Conservation (phyloP, 2,329 filamentous ascomycete genomes). For the Colletotrichum chrysophilum region DNA sequence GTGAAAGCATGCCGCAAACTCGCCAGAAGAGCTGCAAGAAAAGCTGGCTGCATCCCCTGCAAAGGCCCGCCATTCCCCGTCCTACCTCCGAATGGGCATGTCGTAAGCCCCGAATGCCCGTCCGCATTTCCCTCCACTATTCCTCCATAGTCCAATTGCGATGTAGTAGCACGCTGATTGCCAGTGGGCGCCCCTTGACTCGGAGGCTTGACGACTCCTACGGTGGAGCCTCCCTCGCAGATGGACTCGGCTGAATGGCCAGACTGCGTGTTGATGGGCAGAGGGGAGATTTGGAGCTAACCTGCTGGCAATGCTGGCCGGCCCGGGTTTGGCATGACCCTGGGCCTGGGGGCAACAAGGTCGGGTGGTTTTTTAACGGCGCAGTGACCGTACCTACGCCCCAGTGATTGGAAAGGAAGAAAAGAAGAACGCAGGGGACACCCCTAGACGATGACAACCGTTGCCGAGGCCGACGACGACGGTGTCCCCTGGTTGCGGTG, state of each 20-base stretch:
- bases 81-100: constrained; percentile 10
- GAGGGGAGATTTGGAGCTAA: neutral
- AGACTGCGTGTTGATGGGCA: neutral
- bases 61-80: constrained; percentile 3
- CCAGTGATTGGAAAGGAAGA: neutral
- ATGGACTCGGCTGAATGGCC: neutral
- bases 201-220: neutral
- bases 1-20: neutral
- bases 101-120: constrained; percentile 15
- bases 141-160: constrained; percentile 6
- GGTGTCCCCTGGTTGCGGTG: neutral
- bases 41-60: neutral
- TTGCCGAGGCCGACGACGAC: neutral
- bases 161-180: neutral
- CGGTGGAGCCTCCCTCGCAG: neutral
- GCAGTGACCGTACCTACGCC: neutral
- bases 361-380: neutral
- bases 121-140: neutral
- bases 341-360: neutral
- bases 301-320: neutral
- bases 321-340: neutral
- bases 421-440: neutral
- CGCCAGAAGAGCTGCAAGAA: neutral
- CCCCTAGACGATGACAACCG: neutral
- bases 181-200: neutral